Evolutionary conservation across 2,329 filamentous ascomycete species (phyloP).

Genomic region (Monilinia laxa): DNA sequence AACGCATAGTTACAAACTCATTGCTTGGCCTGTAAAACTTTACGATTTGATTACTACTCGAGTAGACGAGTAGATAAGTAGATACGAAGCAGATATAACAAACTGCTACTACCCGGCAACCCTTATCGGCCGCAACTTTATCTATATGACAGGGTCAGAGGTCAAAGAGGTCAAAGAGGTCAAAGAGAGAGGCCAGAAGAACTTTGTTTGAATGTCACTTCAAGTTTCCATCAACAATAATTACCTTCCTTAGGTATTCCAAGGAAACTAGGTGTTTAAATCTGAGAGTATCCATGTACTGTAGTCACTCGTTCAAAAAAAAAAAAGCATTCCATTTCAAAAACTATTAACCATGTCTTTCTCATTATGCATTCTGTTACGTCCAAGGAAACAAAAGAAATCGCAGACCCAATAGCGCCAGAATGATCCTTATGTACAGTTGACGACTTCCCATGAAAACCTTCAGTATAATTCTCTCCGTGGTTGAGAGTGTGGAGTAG

Average conservation of each 20-base stretch:
- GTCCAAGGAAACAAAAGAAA: conserved; percentile 28
- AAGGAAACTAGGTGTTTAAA: neutral
- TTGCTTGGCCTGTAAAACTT: neutral
- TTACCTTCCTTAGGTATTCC: neutral
- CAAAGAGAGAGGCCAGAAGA: neutral
- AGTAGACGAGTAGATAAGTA: too few relatives aligned
- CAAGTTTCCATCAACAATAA: neutral
- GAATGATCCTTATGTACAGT: conserved; percentile 39
- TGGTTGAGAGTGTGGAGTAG: neutral
- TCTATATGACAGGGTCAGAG: neutral
- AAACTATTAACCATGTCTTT: conserved; percentile 18
- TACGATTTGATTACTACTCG: too few relatives aligned
- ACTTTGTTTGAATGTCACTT: conserved; percentile 7
- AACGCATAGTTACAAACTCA: neutral
- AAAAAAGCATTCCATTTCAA: conserved; percentile 6
- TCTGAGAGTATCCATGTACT: neutral
- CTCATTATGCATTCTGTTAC: conserved; percentile 34
- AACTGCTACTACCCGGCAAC: too few relatives aligned
- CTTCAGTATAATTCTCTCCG: conserved; percentile 15
- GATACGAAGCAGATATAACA: too few relatives aligned
- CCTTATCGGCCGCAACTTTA: conserved; percentile 10
- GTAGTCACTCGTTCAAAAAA: neutral
- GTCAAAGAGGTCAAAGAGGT: neutral
- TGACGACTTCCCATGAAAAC: conserved; percentile 23
- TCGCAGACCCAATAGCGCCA: conserved; percentile 38